Evolutionary conservation across 2,329 filamentous ascomycete genomes (phyloP).

Genomic region (Acrocalymma vagum): DNA sequence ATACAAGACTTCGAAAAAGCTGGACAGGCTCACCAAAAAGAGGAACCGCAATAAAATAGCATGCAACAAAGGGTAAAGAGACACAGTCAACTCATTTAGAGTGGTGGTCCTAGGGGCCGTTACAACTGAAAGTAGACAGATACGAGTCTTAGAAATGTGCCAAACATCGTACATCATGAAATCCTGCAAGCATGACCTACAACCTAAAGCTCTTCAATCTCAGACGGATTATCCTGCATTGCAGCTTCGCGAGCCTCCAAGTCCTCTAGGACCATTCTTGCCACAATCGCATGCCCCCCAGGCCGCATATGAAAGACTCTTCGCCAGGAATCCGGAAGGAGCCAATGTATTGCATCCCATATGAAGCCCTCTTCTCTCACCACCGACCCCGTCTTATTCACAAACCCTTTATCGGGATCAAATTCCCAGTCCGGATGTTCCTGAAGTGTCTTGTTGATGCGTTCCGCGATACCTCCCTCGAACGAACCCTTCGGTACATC

Average conservation of each 20-base stretch:
- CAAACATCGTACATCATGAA: no score
- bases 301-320: constrained; percentile 40
- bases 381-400: constrained; percentile 23
- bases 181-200: no score
- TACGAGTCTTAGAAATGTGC: no score
- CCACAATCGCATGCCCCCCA: constrained; percentile 31
- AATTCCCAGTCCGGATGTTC: constrained; percentile 38
- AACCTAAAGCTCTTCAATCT: constrained; percentile 13
- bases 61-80: no score
- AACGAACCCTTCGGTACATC: constrained; percentile 33
- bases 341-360: constrained; percentile 35
- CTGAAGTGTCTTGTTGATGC: constrained; percentile 30
- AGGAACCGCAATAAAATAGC: no score
- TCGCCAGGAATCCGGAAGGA: constrained; percentile 40
- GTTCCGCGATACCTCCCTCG: constrained; percentile 31
- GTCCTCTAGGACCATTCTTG: constrained; percentile 28
- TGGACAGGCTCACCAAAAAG: no score
- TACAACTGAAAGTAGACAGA: no score
- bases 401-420: constrained; percentile 30
- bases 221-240: background rate
- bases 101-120: no score
- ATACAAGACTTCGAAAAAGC: no score
- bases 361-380: constrained; percentile 18
- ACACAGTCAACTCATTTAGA: no score
- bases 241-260: constrained; percentile 10